Base-by-base conservation (phyloP, 495 filamentous ascomycete species). In the Aspergillus sparsus region DNA sequence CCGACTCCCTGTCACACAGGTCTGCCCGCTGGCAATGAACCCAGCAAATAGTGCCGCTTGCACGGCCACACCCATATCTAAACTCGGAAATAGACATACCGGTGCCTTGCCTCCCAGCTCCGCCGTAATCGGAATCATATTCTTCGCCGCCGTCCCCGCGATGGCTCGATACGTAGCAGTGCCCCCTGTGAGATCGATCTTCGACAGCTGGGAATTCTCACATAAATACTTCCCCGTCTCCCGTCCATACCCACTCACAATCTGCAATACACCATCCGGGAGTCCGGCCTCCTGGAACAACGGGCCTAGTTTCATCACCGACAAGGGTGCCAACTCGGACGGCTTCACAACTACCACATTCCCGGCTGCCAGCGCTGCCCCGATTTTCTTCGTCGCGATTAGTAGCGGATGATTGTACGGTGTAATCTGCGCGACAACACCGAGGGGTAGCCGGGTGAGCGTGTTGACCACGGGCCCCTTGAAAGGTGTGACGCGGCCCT, bases 361-460 rank as follows among this genome's bases (percentile, higher is more conserved):
- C 0, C 86, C 87, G 0, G 84, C 82, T 3, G 83, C 83, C 5
- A 88, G 75, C 0, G 85, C 84, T 0, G 85, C 81, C 5, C 77
- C 85, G 33, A 87, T 71, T 62, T 87, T 87, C 74, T 85, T 86
- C 31, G 80, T 80, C n/a, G 83, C 82, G 57, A 87, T 86, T 15
- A 87, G 71, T 8, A 89, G 68, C 2, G 85, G 85, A 56, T 86
- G 83, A 66, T 88, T 88, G 71, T 85, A 89, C 8, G 86, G 85
- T 0, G 84, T 87, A 56, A 89, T 85, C 55, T 82, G 82, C 4
- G 77, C 83, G 0, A 87, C 84, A 0, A 88, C 85, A 27, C 86
- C 86, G 0, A 89, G 69, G 0, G 86, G 85, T 6, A 77, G 70
- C 15, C 85, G 79, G 21, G 82, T 82, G 42, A 86, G 67, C 55